Percentiles rank a stretch among this genome's conserved stretches.
Conservation (phyloP, 192 early-diverging fungal genomes). For the Linnemannia exigua region DNA sequence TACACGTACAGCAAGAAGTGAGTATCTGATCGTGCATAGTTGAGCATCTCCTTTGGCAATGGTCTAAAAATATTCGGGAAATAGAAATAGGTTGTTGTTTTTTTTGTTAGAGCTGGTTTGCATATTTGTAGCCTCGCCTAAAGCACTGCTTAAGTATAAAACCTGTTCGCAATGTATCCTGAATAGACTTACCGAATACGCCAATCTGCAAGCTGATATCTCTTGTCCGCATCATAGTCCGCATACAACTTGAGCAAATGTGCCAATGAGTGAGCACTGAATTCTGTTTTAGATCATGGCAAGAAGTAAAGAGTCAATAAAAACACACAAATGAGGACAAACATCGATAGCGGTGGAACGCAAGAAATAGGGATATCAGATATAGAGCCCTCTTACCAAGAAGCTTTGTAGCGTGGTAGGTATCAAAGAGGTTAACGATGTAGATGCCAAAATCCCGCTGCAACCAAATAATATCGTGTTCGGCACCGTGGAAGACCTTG, state of each 20-base stretch:
- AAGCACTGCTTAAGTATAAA: neutral
- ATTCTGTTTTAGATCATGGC: conserved; percentile 56
- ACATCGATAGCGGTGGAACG: neutral
- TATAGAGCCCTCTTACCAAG: conserved; percentile 62
- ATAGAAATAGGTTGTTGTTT: neutral
- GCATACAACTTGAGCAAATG: conserved; percentile 87
- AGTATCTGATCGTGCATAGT: conserved; percentile 95
- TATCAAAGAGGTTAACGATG: conserved; percentile 97
- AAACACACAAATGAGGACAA: neutral
- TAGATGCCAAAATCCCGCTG: conserved; percentile 98
- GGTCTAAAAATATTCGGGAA: conserved; percentile 69
- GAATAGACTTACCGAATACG: conserved; percentile 77
- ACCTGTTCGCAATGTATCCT: neutral
- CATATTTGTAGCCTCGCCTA: neutral
- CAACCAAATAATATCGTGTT: conserved; percentile 95
- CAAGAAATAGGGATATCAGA: neutral
- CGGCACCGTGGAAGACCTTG: conserved; percentile 98
- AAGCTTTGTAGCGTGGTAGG: conserved; percentile 91
- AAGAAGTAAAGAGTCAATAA: neutral
- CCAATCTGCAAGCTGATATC: conserved; percentile 98
- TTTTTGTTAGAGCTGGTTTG: neutral
- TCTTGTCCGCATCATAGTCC: conserved; percentile 87
- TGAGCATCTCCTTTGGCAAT: conserved; percentile 90
- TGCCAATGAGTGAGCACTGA: conserved; percentile 84
- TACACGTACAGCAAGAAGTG: conserved; percentile 97